phyloP scores from a whole-genome alignment of 1,284 basidiomycete species.

The Bjerkandera adusta region DNA sequence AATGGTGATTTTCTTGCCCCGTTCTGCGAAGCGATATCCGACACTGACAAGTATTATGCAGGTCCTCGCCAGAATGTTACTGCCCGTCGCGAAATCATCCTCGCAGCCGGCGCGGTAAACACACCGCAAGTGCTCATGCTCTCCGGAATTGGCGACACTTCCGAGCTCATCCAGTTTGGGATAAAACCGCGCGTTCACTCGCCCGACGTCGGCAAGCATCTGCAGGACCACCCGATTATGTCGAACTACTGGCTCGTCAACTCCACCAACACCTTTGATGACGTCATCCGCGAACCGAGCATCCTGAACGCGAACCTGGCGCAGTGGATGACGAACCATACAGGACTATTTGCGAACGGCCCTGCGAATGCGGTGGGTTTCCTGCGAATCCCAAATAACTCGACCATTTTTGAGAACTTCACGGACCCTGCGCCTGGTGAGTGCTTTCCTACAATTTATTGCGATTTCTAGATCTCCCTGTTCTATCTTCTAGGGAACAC shows the following conservation, averaged over 20 bases:
- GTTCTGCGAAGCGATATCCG: no score
- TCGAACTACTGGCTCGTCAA: conserved; percentile 29
- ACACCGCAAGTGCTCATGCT: conserved; percentile 21
- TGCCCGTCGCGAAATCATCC: conserved; percentile 21
- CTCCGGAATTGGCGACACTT: conserved; percentile 39
- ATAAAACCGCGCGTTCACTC: conserved; percentile 29
- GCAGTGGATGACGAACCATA: conserved; percentile 26
- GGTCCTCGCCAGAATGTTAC: no score
- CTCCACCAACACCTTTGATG: conserved; percentile 26
- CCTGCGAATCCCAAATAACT: conserved; percentile 17
- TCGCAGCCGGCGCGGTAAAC: conserved; percentile 19
- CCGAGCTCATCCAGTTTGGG: conserved; percentile 28
- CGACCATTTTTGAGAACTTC: conserved; percentile 15
- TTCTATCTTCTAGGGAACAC: conserved; percentile 18
- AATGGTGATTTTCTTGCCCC: no score
- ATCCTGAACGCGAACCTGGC: conserved; percentile 16
- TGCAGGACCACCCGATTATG: conserved; percentile 35
- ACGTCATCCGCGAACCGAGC: conserved; percentile 17
- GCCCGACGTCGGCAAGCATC: conserved; percentile 42
- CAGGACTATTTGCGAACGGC: conserved; percentile 16
- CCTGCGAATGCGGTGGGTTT: conserved; percentile 18
- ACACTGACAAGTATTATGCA: no score
- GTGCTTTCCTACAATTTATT: not conserved
- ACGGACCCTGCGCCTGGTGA: conserved; percentile 20
- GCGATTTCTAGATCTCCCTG: no score